Conservation (phyloP, 202 grass and related monocot genomes). For the Saccharum hybrid region DNA sequence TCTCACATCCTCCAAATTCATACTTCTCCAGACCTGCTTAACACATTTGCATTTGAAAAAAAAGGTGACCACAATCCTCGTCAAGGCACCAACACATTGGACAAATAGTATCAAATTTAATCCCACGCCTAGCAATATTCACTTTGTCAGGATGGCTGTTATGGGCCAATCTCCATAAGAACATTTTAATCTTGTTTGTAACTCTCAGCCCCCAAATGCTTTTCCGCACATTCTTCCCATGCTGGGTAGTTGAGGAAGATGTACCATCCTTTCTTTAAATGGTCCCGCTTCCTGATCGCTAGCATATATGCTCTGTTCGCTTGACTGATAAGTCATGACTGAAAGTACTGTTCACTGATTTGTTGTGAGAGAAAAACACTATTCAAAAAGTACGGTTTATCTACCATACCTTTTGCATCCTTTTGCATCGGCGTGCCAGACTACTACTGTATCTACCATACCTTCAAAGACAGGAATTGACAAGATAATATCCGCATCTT, state of each 20-base stretch:
- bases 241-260: not conserved
- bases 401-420: not conserved
- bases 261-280: not conserved
- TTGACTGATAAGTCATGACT: too few relatives aligned
- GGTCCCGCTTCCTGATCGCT: not conserved
- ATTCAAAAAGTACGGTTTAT: too few relatives aligned
- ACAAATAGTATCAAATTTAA: not conserved
- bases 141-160: not conserved
- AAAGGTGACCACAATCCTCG: not conserved
- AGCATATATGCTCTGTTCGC: not conserved
- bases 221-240: not conserved
- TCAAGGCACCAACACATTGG: not conserved
- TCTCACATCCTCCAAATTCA: not conserved
- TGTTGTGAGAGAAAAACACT: not conserved
- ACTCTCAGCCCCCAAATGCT: not conserved
- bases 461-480: not conserved
- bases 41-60: not conserved
- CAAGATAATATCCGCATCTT: not conserved
- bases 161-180: not conserved
- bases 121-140: not conserved
- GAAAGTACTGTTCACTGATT: too few relatives aligned
- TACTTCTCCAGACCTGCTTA: not conserved
- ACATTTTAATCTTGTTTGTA: not conserved
- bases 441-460: not conserved
- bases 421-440: not conserved